Conservation (phyloP, 2,329 filamentous ascomycete species). For the Iodosphaeria phyllophila region DNA sequence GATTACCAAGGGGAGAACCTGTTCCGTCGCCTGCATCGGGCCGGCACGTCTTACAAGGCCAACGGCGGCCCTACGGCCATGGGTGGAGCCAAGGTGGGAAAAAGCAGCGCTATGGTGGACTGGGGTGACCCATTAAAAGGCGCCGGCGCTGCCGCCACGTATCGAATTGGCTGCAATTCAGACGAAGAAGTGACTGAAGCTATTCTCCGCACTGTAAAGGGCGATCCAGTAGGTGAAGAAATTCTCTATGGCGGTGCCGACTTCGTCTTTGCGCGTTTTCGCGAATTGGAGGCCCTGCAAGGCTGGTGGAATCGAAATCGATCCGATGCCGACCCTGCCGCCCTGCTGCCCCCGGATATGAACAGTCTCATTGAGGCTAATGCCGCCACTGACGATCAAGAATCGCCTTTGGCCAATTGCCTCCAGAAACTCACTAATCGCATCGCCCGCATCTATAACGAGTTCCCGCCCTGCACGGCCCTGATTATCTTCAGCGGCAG, state of each 20-base stretch:
- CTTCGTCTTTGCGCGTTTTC: slow-evolving; percentile 48
- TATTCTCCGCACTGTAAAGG: slow-evolving; percentile 37
- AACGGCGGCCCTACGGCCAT: slow-evolving; percentile 38
- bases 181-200: slow-evolving; percentile 38
- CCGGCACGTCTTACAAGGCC: slow-evolving; percentile 41
- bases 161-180: slow-evolving; percentile 35
- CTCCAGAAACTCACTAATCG: slow-evolving; percentile 26
- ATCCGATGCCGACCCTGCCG: slow-evolving; percentile 14
- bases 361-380: no score
- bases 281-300: slow-evolving; percentile 44
- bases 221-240: slow-evolving; percentile 36
- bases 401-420: slow-evolving; percentile 24
- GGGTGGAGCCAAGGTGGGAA: slow-evolving; percentile 34
- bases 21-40: slow-evolving; percentile 60
- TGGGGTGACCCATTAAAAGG: slow-evolving; percentile 63
- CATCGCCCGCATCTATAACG: slow-evolving; percentile 34
- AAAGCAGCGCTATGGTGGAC: slow-evolving; percentile 63
- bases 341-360: slow-evolving; percentile 7
- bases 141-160: slow-evolving; percentile 33
- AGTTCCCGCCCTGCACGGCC: slow-evolving; percentile 44
- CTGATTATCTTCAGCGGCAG: slow-evolving; percentile 47
- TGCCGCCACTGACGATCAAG: slow-evolving; percentile 1
- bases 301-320: slow-evolving; percentile 50
- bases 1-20: slow-evolving; percentile 72
- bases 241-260: slow-evolving; percentile 43